Conservation (phyloP, 345 rosid species). For the Draba incana region DNA sequence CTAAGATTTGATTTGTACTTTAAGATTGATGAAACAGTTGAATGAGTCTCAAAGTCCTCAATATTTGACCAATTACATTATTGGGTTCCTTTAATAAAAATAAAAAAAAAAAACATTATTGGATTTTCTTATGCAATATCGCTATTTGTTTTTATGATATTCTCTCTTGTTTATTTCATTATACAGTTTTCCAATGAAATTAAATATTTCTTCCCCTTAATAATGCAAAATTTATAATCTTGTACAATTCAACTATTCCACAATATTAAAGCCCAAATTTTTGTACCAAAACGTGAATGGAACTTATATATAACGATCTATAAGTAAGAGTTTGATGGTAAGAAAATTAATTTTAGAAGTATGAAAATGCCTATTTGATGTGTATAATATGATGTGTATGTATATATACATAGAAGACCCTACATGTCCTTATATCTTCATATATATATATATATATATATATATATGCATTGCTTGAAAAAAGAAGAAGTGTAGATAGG, state of each 20-base stretch:
- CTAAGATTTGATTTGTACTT: background rate
- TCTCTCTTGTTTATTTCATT: too few relatives aligned
- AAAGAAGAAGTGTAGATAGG: conserved; percentile 28
- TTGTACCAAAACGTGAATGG: too few relatives aligned
- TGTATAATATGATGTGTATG: background rate
- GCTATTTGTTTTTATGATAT: background rate
- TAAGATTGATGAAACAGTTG: background rate
- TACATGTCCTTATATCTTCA: conserved; percentile 28
- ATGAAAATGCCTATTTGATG: conserved; percentile 16
- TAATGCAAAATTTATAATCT: background rate
- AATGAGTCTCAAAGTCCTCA: background rate
- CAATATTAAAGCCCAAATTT: too few relatives aligned
- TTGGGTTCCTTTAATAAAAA: background rate
- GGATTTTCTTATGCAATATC: background rate
- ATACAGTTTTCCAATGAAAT: background rate
- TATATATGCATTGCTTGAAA: background rate
- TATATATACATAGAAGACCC: conserved; percentile 24
- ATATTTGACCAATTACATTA: background rate
- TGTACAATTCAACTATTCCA: background rate
- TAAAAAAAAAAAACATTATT: background rate
- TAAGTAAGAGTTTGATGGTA: too few relatives aligned
- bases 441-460: background rate
- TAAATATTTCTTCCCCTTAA: background rate
- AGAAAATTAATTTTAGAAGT: conserved; percentile 13
- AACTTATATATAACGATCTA: too few relatives aligned